Conservation (phyloP, 2,329 filamentous ascomycete species). For the Blastomyces gilchristii region DNA sequence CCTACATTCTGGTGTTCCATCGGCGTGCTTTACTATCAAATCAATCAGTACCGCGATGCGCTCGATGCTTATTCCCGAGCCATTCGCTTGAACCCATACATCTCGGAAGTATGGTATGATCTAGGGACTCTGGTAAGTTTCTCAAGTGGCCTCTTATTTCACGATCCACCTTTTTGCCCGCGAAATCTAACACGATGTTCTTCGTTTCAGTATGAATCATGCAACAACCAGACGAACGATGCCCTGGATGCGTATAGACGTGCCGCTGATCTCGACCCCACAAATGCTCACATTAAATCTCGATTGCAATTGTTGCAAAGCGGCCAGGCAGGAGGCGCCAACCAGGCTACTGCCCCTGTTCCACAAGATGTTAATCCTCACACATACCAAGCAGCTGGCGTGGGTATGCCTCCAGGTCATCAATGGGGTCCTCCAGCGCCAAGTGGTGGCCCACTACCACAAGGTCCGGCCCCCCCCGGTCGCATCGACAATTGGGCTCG, state of each 20-base stretch:
- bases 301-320: slow-evolving; percentile 80
- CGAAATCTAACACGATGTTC: neutral
- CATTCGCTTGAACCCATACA: slow-evolving; percentile 93
- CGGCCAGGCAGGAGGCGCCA: slow-evolving; percentile 60
- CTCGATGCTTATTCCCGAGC: slow-evolving; percentile 95
- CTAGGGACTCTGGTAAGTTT: slow-evolving; percentile 78
- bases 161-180: too few relatives aligned
- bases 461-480: slow-evolving; percentile 55
- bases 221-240: slow-evolving; percentile 96
- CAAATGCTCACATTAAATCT: slow-evolving; percentile 92
- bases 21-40: slow-evolving; percentile 97
- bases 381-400: slow-evolving; percentile 74
- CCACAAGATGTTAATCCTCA: slow-evolving; percentile 95
- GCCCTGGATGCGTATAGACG: slow-evolving; percentile 91
- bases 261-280: slow-evolving; percentile 85
- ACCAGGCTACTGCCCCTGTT: slow-evolving; percentile 53
- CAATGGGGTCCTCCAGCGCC: slow-evolving; percentile 74
- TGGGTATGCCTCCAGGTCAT: slow-evolving; percentile 73
- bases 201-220: slow-evolving; percentile 71
- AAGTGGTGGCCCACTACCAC: slow-evolving; percentile 38
- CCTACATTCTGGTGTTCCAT: slow-evolving; percentile 99
- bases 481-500: slow-evolving; percentile 52
- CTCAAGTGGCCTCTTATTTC: neutral
- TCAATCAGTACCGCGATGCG: slow-evolving; percentile 97
- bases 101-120: slow-evolving; percentile 99